Base-by-base conservation (phyloP, 257 asterid genomes). In the Thymus quinquecostatus region DNA sequence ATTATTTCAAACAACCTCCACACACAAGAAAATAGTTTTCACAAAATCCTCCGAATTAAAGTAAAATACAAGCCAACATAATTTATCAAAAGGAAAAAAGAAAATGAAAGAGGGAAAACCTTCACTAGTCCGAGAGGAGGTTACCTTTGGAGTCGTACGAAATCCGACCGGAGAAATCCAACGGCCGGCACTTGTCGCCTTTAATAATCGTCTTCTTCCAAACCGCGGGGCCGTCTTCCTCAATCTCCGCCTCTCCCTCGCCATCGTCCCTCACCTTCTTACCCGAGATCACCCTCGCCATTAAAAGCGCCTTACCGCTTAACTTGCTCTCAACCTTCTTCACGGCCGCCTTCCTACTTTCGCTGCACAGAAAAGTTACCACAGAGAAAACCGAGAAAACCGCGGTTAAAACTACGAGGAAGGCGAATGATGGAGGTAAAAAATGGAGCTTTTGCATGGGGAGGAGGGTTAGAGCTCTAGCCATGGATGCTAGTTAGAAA, bases 201-300 rank as follows among this genome's bases (percentile, higher is more conserved):
- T 63, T 85, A 41, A 88, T 86, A 45, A 88, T 86, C 1, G 86
- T 81, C 60, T 87, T 88, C 86, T 74, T 88, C 92, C 92, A 88
- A 3, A 88, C 27, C 1, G 75, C 86, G 10, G 73, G 81, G 34
- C 73, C 82, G 0, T 76, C 91, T 3, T 73, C 80, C 14, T 65
- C 65, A 45, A 12, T 10, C 32, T 43, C 82, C 47, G 59, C 71
- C 38, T 21, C 70, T 50, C 11, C 64, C 2, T 10, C 70, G 10
- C 65, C 84, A 0, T 44, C 10, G 10, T 71, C 80, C 64, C 64
- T 50, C 64, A 81, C 83, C 72, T 82, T 86, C 65, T 75, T 83
- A 86, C 87, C 78, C 7, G 88, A 83, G 68, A 83, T n/a, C 87
- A 77, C 69, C 34, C 13, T 48, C 27, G 54, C 21, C 54, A 13